Base-by-base conservation (phyloP, 148 eudicot genomes). In the Arctostaphylos glauca region DNA sequence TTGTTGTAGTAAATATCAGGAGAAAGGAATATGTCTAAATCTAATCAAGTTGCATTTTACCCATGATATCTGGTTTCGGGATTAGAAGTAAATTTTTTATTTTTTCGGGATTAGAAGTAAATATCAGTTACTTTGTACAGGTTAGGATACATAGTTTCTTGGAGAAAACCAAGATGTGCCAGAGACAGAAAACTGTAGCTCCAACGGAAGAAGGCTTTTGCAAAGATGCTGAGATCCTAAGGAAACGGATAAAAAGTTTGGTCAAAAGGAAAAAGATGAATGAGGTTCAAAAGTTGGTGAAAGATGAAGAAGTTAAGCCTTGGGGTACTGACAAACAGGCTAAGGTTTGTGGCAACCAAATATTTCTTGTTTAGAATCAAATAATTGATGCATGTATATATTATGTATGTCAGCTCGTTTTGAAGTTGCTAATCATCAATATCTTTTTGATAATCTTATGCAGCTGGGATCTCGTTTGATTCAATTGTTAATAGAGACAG, bases 381-480 rank as follows among this genome's bases (percentile, higher is more conserved):
- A 8, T 78, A 38, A 46, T 46, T 50, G 38, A 71, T 60, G 19
- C 15, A 0, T 12, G 15, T 13, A 60, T 43, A 60, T 43, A 43
- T 12, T 48, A 38, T 47, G 38, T 21, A 25, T 54, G 54, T 64
- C 13, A 13, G 25, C 74, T 53, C 80, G 9, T 47, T 59, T 18
- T 79, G 58, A 48, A 85, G 15, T 74, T 38, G 31, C 81, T 82
- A 55, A 82, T 25, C 52, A 21, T 80, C 31, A 76, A 60, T 44
- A 44, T 83, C 25, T 31, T 72, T 81, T 80, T 46, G 50, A 38
- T 81, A 62, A 72, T 88, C 73, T 85, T 66, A 52, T 91, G 89
- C 94, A 95, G 98, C 86, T 95, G 81, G 98, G 98, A 66, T 88
- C 94, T 74, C 97, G 93, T 79, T 82, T 95, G 87, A 90, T 95